Evolutionary conservation across 129 eudicot species (phyloP).

Genomic region (Lactuca saligna): DNA sequence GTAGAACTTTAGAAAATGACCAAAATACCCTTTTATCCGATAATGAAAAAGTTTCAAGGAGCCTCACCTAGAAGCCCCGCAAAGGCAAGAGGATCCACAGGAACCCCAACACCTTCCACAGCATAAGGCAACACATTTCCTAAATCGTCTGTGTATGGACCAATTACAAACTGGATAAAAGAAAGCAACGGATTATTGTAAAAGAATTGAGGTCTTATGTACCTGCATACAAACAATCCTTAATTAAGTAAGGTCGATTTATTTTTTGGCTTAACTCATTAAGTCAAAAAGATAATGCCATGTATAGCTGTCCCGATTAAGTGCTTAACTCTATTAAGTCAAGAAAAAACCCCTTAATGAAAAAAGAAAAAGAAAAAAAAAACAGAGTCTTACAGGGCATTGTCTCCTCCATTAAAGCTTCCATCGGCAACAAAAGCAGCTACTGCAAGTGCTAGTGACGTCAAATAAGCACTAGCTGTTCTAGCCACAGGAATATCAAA

Average conservation of each 20-base stretch:
- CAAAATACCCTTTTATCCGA: slow-evolving; percentile 2
- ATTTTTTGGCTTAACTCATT: no score
- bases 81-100: slow-evolving; percentile 98
- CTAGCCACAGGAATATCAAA: slow-evolving; percentile 96
- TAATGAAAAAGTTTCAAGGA: background rate
- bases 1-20: background rate
- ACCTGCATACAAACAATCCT: slow-evolving; percentile 50
- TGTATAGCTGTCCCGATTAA: no score
- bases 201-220: slow-evolving; percentile 93
- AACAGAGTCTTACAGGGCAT: slow-evolving; percentile 69
- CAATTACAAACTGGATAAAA: slow-evolving; percentile 76
- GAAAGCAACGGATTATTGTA: slow-evolving; percentile 92
- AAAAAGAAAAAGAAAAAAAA: background rate
- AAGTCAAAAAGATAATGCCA: no score
- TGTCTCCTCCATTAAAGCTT: slow-evolving; percentile 97
- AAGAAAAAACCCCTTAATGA: background rate
- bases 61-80: slow-evolving; percentile 92
- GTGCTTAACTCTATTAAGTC: no score
- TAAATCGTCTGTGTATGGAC: slow-evolving; percentile 88
- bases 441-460: slow-evolving; percentile 78
- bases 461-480: slow-evolving; percentile 95
- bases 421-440: slow-evolving; percentile 91
- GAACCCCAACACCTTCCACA: slow-evolving; percentile 98
- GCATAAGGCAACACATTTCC: slow-evolving; percentile 95
- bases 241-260: background rate